A percentile compares a stretch with the other conserved stretches of the same genome.
phyloP scores from a whole-genome alignment of 805 yeast genomes.

The Kodamaea kakaduensis region DNA sequence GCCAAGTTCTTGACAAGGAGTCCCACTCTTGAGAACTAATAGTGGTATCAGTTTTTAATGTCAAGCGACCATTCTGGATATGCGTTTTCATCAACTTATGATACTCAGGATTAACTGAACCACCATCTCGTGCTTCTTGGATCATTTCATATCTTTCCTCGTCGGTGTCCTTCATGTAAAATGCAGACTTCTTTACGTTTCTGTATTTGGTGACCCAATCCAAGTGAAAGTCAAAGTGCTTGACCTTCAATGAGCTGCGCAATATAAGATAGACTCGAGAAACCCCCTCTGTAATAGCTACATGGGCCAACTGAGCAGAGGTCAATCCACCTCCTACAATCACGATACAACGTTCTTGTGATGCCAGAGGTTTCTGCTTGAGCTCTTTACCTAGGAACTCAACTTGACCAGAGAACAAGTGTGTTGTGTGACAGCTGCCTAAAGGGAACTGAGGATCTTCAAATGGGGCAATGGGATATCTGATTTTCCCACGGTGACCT shows the following conservation, averaged over 20 bases:
- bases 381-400: conserved; percentile 20
- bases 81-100: conserved; percentile 28
- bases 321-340: conserved; percentile 47
- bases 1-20: conserved; percentile 23
- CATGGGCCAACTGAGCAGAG: conserved; percentile 43
- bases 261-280: conserved; percentile 30
- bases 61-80: conserved; percentile 27
- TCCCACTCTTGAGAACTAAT: conserved; percentile 26
- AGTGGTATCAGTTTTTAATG: conserved; percentile 24
- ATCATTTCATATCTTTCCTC: conserved; percentile 40
- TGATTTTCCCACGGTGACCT: conserved; percentile 35
- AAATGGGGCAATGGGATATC: conserved; percentile 27
- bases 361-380: conserved; percentile 9
- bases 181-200: conserved; percentile 41
- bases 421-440: conserved; percentile 36
- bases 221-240: conserved; percentile 46
- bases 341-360: conserved; percentile 16
- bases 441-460: conserved; percentile 14
- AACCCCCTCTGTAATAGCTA: conserved; percentile 28
- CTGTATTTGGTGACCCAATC: conserved; percentile 50
- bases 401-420: conserved; percentile 25
- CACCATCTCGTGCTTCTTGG: conserved; percentile 41
- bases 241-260: conserved; percentile 37
- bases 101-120: conserved; percentile 45
- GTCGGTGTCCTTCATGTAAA: conserved; percentile 41